Evolutionary conservation across 805 yeast genomes (phyloP).

Genomic region (Starmerella bombicola): DNA sequence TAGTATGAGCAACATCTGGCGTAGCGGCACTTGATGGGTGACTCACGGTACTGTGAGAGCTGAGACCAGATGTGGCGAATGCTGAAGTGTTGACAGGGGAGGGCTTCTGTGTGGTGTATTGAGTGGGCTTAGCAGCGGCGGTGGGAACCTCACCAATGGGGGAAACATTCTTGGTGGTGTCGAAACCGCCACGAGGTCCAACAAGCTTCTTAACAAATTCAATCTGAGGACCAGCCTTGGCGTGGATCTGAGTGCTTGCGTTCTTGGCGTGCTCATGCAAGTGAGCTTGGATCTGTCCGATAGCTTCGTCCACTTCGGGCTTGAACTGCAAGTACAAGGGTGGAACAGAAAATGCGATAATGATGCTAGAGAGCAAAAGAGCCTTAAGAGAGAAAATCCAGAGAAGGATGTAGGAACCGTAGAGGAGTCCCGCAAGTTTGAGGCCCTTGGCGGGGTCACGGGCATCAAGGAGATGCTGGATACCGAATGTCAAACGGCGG

Average conservation of each 20-base stretch:
- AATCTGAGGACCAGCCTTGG: slow-evolving; percentile 30
- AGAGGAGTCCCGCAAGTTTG: slow-evolving; percentile 61
- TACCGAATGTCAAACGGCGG: slow-evolving; percentile 24
- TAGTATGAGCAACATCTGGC: slow-evolving; percentile 10
- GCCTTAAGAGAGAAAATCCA: slow-evolving; percentile 64
- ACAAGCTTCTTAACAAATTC: slow-evolving; percentile 25
- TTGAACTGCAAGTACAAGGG: slow-evolving; percentile 60
- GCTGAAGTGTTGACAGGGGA: neutral
- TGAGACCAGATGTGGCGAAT: slow-evolving; percentile 5
- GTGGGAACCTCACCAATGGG: slow-evolving; percentile 22
- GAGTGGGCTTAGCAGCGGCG: slow-evolving; percentile 24
- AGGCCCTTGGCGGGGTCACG: slow-evolving; percentile 35
- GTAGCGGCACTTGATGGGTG: neutral
- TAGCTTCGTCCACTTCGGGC: slow-evolving; percentile 53
- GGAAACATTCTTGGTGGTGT: slow-evolving; percentile 17
- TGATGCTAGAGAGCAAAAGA: slow-evolving; percentile 43
- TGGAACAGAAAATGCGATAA: slow-evolving; percentile 63
- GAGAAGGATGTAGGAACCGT: slow-evolving; percentile 57
- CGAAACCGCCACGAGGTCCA: slow-evolving; percentile 31
- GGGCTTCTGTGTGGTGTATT: slow-evolving; percentile 15
- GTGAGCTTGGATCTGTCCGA: slow-evolving; percentile 22
- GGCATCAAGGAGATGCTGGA: slow-evolving; percentile 36
- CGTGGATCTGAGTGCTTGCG: slow-evolving; percentile 23
- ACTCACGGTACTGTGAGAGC: neutral
- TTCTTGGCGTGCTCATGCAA: slow-evolving; percentile 21